Percentiles rank a stretch among this genome's conserved stretches.
Evolutionary conservation across 345 rosid species (phyloP).

Genomic region (Salix udensis): DNA sequence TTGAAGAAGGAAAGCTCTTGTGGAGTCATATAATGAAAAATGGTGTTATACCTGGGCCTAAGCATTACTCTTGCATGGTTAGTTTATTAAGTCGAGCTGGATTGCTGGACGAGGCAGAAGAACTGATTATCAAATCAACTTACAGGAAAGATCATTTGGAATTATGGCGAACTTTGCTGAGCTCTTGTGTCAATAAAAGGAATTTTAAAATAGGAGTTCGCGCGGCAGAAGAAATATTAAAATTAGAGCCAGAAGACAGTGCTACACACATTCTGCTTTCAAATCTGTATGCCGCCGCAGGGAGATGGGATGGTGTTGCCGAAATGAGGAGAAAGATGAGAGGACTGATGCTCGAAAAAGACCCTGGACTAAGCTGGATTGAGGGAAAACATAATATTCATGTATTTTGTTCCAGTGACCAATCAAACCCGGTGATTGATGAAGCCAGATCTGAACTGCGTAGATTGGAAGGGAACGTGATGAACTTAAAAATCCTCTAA

Average conservation of each 20-base stretch:
- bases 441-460: constrained; percentile 44
- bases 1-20: constrained; percentile 51
- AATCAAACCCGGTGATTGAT: constrained; percentile 33
- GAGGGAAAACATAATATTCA: constrained; percentile 48
- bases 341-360: constrained; percentile 49
- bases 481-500: neutral
- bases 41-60: constrained; percentile 49
- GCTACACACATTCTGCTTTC: constrained; percentile 62
- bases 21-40: constrained; percentile 62
- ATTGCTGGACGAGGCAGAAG: constrained; percentile 54
- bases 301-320: constrained; percentile 64
- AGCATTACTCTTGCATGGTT: constrained; percentile 84
- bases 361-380: constrained; percentile 85
- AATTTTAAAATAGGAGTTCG: constrained; percentile 49
- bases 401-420: constrained; percentile 61
- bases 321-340: constrained; percentile 60
- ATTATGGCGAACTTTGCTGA: constrained; percentile 80
- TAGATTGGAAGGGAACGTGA: constrained; percentile 49
- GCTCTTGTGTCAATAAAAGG: constrained; percentile 54
- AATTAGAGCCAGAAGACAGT: constrained; percentile 51
- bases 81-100: constrained; percentile 78
- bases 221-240: constrained; percentile 61
- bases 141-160: constrained; percentile 35
- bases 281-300: constrained; percentile 63
- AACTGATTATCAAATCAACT: constrained; percentile 44